Conservation (phyloP, 768 basidiomycete genomes). For the Termitomyces sp. region DNA sequence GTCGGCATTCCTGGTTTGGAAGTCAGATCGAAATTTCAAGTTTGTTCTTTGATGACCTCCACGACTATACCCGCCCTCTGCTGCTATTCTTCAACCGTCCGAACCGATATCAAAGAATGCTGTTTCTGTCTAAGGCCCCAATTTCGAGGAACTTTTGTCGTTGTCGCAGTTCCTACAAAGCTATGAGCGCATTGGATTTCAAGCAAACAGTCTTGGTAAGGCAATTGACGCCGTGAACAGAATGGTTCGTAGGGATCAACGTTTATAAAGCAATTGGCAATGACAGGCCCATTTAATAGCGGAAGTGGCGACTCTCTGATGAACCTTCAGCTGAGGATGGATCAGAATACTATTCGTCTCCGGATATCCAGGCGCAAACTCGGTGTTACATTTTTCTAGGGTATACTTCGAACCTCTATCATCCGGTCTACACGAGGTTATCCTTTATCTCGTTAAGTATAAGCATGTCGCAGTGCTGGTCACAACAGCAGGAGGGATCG, state of each 20-base stretch:
- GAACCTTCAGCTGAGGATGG: constrained; percentile 72
- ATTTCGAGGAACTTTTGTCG: constrained; percentile 67
- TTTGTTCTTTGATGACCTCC: constrained; percentile 9
- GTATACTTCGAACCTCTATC: constrained; percentile 98
- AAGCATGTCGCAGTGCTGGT: constrained; percentile 86
- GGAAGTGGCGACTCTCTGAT: constrained; percentile 85
- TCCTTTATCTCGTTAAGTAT: constrained; percentile 90
- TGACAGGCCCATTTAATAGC: constrained; percentile 33
- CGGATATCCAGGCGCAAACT: constrained; percentile 58
- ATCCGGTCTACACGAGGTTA: constrained; percentile 90
- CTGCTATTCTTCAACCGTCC: constrained; percentile 74
- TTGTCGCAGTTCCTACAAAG: constrained; percentile 66
- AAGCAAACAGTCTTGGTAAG: constrained; percentile 87
- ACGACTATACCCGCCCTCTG: constrained; percentile 50
- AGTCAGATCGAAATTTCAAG: constrained; percentile 3
- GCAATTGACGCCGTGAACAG: constrained; percentile 89
- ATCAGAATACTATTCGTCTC: constrained; percentile 58
- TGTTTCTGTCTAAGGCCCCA: constrained; percentile 77
- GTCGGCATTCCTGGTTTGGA: constrained; percentile 5
- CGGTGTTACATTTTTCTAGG: constrained; percentile 91
- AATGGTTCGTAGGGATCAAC: constrained; percentile 56
- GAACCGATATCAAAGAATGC: constrained; percentile 62
- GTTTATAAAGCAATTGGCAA: constrained; percentile 2
- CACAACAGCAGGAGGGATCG: constrained; percentile 96
- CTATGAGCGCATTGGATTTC: constrained; percentile 93